phyloP scores from a whole-genome alignment of 768 basidiomycete genomes.

The Lactifluus hygrophoroides region DNA sequence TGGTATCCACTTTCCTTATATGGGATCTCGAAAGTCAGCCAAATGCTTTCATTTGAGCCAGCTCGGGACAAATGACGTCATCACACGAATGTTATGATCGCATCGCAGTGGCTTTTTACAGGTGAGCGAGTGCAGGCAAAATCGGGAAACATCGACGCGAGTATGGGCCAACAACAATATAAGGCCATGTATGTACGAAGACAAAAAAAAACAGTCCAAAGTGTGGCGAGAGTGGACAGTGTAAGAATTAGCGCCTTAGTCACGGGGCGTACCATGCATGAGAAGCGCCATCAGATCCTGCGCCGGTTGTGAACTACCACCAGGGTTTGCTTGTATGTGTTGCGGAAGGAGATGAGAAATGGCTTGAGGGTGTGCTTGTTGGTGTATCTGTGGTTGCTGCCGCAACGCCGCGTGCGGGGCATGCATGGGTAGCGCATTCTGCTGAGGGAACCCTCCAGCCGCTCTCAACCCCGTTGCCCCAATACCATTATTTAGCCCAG shows the following conservation, averaged over 20 bases:
- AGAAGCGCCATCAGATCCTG: slow-evolving; percentile 80
- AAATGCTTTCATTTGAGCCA: not conserved
- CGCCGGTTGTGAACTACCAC: slow-evolving; percentile 44
- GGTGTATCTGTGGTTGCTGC: slow-evolving; percentile 38
- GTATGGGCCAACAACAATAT: slow-evolving; percentile 10
- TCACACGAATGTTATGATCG: slow-evolving; percentile 1
- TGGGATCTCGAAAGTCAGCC: slow-evolving; percentile 3
- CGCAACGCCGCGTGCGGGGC: slow-evolving; percentile 40
- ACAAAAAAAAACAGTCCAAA: not conserved
- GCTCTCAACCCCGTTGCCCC: slow-evolving; percentile 41
- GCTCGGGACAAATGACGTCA: slow-evolving; percentile 11
- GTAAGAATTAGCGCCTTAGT: slow-evolving; percentile 32
- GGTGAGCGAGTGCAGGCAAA: not conserved
- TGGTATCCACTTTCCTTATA: slow-evolving; percentile 8
- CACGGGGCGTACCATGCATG: slow-evolving; percentile 62
- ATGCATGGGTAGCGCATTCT: slow-evolving; percentile 30
- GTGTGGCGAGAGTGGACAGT: not conserved
- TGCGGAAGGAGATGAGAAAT: slow-evolving; percentile 42
- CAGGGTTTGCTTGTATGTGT: slow-evolving; percentile 48
- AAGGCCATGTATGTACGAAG: not conserved
- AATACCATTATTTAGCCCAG: slow-evolving; percentile 38
- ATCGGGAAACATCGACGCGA: not conserved
- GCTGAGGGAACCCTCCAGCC: slow-evolving; percentile 44
- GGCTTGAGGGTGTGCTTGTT: slow-evolving; percentile 51
- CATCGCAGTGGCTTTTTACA: slow-evolving; percentile 4